Conservation (phyloP, 2,329 filamentous ascomycete species). For the Diplodia seriata region DNA sequence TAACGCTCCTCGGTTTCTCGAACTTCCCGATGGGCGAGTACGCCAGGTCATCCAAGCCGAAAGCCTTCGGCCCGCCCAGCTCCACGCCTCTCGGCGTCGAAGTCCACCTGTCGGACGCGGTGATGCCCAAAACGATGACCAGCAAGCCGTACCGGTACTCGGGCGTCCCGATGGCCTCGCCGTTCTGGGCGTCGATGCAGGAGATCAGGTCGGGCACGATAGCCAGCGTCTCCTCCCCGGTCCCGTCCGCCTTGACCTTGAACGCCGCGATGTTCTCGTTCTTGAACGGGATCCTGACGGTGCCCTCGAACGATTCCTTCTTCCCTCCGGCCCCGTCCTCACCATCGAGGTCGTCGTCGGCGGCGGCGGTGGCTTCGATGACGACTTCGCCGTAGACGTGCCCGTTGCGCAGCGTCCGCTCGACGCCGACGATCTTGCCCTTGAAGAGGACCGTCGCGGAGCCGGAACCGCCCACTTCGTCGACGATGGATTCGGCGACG, state of each 20-base stretch:
- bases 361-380: constrained; percentile 38
- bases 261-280: constrained; percentile 42
- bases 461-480: constrained; percentile 50
- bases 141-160: constrained; percentile 63
- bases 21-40: constrained; percentile 61
- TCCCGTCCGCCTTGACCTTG: constrained; percentile 43
- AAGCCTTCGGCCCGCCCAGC: constrained; percentile 58
- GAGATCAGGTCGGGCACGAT: constrained; percentile 54
- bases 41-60: constrained; percentile 57
- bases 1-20: constrained; percentile 59
- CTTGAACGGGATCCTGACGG: constrained; percentile 40
- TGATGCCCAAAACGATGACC: constrained; percentile 62
- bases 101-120: constrained; percentile 62
- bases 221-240: constrained; percentile 46
- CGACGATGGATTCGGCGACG: constrained; percentile 50
- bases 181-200: constrained; percentile 56
- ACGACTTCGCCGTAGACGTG: constrained; percentile 53
- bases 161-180: constrained; percentile 59
- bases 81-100: constrained; percentile 57
- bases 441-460: constrained; percentile 52
- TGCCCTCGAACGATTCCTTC: constrained; percentile 13
- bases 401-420: constrained; percentile 51
- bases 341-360: constrained; percentile 29
- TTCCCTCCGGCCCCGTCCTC: neutral
- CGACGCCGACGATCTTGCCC: constrained; percentile 55